Evolutionary conservation across 345 rosid species (phyloP), one percentile per base, ranked within the genome.

Genomic region (Linum tenue): DNA sequence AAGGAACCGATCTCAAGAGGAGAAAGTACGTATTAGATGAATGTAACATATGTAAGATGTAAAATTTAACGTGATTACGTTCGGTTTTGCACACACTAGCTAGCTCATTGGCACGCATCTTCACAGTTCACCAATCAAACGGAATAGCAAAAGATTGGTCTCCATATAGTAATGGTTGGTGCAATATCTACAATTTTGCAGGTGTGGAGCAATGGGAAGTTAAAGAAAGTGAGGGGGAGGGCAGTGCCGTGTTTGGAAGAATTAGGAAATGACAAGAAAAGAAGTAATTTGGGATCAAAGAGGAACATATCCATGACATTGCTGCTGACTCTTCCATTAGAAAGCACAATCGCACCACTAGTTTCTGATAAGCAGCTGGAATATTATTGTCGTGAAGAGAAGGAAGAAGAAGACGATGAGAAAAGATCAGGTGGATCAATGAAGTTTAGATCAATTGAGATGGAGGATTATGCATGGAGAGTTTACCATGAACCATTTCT

Each of bases 391-490:
- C 12, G 12, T 4, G 70, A 35, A 60, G 74, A 63, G 7, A 78
- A 78, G 35, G 77, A 65, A 0, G 66, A 68, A 5, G 72, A 43
- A 37, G n/a, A n/a, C n/a, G n/a, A n/a, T n/a, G n/a, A n/a, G n/a
- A n/a, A n/a, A n/a, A 55, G 40, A 61, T 40, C 7, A 31, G 16
- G 39, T 37, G 37, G 3, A 10, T 5, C n/a, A 12, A 56, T 39
- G 7, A 62, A 63, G 68, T 91, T 86, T 51, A 72, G 38, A 17
- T 80, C 90, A 4, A 86, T 91, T 72, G 10, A 73, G 39, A 88
- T 91, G 37, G 88, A 91, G 72, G 94, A 84, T 44, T 91, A 91
- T 67, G 96, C 97, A 12, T 84, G 97, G 96, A 80, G 84, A 79
- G 86, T 81, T 14, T 85, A 85, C 69, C 82, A 80, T 60, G 86